Conservation (phyloP, 305 asterid genomes). For the Fraxinus baroniana region DNA sequence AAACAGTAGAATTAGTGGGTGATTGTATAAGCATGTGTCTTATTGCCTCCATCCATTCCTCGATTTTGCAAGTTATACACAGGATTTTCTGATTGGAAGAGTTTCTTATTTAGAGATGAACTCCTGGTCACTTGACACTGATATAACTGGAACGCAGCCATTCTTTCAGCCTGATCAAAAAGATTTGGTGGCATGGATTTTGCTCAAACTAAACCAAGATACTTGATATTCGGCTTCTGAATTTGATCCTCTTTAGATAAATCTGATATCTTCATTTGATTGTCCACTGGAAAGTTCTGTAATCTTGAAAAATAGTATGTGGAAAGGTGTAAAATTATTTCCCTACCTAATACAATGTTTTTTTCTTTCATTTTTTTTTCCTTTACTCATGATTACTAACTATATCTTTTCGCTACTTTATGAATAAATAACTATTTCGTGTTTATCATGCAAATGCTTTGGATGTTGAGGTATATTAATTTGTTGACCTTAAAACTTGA, state of each 20-base stretch:
- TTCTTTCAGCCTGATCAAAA: not conserved
- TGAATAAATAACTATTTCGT: not conserved
- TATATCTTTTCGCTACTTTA: not conserved
- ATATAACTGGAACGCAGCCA: not conserved
- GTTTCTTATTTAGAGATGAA: not conserved
- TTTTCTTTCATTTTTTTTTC: no score
- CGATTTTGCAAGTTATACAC: not conserved
- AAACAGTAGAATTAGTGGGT: no score
- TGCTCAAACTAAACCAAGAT: conserved; percentile 39
- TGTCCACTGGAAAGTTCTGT: not conserved
- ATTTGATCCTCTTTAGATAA: conserved; percentile 64
- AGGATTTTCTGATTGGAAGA: not conserved
- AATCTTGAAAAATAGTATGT: not conserved
- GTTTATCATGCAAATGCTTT: not conserved
- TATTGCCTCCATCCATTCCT: not conserved
- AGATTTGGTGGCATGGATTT: conserved; percentile 23
- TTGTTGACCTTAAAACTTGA: not conserved
- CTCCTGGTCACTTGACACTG: not conserved
- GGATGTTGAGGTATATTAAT: not conserved
- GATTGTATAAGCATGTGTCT: no score
- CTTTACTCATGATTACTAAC: no score
- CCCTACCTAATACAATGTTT: not conserved
- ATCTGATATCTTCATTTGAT: conserved; percentile 58
- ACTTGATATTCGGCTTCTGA: conserved; percentile 59
- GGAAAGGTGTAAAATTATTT: not conserved